A percentile compares a stretch with the other conserved stretches of the same genome.
Evolutionary conservation across 805 yeast species (phyloP).

Genomic region (Saturnispora ahearnii): DNA sequence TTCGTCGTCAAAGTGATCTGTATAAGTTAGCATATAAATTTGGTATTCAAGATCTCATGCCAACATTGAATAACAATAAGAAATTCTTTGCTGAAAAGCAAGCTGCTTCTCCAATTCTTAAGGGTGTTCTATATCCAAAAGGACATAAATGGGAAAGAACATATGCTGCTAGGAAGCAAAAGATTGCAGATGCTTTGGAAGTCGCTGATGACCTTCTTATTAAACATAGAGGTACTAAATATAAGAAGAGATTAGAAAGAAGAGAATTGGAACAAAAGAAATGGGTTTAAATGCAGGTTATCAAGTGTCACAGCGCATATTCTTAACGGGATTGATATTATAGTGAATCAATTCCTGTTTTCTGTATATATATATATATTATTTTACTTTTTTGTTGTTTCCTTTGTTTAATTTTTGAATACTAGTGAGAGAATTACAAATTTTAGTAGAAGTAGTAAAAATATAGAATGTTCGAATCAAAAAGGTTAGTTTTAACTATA

Average conservation of each 20-base stretch:
- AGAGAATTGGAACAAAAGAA: constrained; percentile 29
- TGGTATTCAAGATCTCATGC: constrained; percentile 74
- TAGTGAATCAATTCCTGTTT: too few species aligned
- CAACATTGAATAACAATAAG: constrained; percentile 50
- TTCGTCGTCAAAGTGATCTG: constrained; percentile 74
- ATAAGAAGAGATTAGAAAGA: constrained; percentile 35
- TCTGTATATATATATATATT: constrained; percentile 9
- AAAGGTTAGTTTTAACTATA: not conserved
- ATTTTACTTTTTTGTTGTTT: too few species aligned
- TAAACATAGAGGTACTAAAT: constrained; percentile 52
- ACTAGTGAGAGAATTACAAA: too few species aligned
- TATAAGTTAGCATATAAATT: constrained; percentile 73
- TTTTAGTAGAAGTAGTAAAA: too few species aligned
- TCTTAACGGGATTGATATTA: too few species aligned
- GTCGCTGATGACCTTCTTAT: constrained; percentile 59
- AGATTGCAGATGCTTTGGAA: constrained; percentile 56
- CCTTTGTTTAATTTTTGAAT: too few species aligned
- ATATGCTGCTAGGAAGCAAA: constrained; percentile 46
- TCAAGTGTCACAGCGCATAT: not conserved
- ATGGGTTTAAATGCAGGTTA: constrained; percentile 27
- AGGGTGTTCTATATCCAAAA: constrained; percentile 71
- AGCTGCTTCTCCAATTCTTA: constrained; percentile 56
- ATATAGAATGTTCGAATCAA: too few species aligned
- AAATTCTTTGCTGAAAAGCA: constrained; percentile 74
- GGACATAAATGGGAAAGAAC: constrained; percentile 74